Base-by-base conservation (phyloP, 768 basidiomycete genomes). In the Rhizopogon vinicolor region DNA sequence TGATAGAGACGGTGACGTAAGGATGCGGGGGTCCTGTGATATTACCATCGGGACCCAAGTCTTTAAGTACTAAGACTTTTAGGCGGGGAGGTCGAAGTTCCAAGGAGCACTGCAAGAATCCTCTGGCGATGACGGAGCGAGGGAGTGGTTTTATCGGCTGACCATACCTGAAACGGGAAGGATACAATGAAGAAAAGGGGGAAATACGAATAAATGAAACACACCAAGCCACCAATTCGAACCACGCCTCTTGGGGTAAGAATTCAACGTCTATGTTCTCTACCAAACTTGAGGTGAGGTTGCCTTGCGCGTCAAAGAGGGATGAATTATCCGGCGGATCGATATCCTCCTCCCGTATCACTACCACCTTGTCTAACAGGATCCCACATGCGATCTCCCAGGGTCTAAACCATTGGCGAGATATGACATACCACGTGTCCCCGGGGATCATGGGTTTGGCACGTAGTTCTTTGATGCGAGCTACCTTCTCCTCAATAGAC, bases 381-480 rank as follows among this genome's bases (percentile, higher is more conserved):
- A 87, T 89, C 0, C 81, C 78, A 64, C 86, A 86, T 10, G 89
- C 91, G 62, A 81, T 82, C 58, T 78, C 71, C 87, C 89, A 95
- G 35, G 83, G 81, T 55, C 79, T 79, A 74, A 80, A 89, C 93
- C 93, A 96, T 19, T 63, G 62, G 48, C 79, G 70, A 19, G 85
- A 78, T 29, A 95, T 76, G 48, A 95, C 72, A 71, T 83, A 93
- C 92, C 92, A 94, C 8, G 77, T 84, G 50, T 92, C 83, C 44
- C 88, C 88, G 7, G 77, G 71, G 31, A 76, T 72, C 78, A 93
- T 82, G 41, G 75, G 71, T 44, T 63, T 68, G 41, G 62, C 64
- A 61, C 80, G 79, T 13, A 75, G 75, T 5, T 71, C 67, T 19
- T 80, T 68, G 62, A 91, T 77, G 48, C 75, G 66, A 5, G 72